These are phyloP conservation scores for Lathyrus aphaca DNA, from an alignment of 306 rosid genomes.

Conservation along the genomic window DNA sequence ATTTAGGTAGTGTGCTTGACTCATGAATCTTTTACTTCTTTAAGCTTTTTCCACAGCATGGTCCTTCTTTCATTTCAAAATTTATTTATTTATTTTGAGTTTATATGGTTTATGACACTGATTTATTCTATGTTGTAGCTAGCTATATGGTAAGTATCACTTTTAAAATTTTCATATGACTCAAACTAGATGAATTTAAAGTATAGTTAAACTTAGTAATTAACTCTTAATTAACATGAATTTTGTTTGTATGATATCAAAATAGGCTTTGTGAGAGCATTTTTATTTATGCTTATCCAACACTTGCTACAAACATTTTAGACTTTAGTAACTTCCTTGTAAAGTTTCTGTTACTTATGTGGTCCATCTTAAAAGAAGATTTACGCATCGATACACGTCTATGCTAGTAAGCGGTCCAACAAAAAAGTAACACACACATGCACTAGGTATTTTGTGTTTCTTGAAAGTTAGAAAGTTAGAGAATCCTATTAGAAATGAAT, in stretches of 20 bases:
- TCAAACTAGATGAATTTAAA: background rate
- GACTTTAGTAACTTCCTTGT: constrained; percentile 1
- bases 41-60: constrained; percentile 25
- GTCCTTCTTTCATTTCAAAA: constrained; percentile 30
- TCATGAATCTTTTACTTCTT: constrained; percentile 34
- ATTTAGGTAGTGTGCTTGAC: constrained; percentile 38
- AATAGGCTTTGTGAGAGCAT: background rate
- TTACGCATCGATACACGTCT: background rate
- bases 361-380: background rate
- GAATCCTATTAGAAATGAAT: background rate
- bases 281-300: background rate
- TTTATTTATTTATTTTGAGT: background rate
- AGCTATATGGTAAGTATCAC: background rate
- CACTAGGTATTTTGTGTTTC: background rate
- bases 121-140: background rate
- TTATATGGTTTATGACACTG: background rate
- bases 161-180: background rate
- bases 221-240: background rate
- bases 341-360: background rate
- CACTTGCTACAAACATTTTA: background rate
- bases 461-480: background rate
- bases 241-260: too few species aligned
- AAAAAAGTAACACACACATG: background rate
- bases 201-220: background rate
- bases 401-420: background rate